These are phyloP conservation scores for Hevea brasiliensis DNA, from an alignment of 345 rosid genomes.

Conservation along the genomic window DNA sequence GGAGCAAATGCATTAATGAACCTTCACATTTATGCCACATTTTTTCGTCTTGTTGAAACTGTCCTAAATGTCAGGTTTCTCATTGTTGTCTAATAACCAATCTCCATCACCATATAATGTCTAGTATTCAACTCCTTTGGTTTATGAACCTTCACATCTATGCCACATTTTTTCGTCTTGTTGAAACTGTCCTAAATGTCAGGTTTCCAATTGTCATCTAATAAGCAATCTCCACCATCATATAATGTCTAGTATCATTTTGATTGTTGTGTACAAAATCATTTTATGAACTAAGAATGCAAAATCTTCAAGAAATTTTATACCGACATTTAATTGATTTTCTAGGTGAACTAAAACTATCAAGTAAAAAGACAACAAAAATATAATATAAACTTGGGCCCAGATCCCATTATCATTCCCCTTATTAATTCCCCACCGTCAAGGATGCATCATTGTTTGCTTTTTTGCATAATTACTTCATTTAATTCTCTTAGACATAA, in stretches of 20 bases:
- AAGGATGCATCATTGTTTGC: background rate
- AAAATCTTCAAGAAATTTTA: background rate
- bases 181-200: background rate
- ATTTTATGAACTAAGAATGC: background rate
- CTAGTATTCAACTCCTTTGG: background rate
- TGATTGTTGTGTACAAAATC: background rate
- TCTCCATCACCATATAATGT: background rate
- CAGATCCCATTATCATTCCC: background rate
- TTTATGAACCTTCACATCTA: background rate
- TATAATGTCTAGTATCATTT: background rate
- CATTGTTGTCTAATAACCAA: background rate
- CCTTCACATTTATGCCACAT: background rate
- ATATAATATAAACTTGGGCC: background rate
- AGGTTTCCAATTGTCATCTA: background rate
- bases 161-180: background rate
- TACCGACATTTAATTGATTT: background rate
- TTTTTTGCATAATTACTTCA: background rate
- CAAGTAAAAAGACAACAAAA: background rate
- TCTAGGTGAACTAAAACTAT: background rate
- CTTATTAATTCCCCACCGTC: background rate
- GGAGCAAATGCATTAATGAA: background rate
- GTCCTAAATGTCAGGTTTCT: background rate
- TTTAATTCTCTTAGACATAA: too few species aligned
- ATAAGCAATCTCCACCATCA: background rate
- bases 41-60: background rate